Evolutionary conservation across 305 asterid species (phyloP).

Genomic region (Fraxinus paxiana): DNA sequence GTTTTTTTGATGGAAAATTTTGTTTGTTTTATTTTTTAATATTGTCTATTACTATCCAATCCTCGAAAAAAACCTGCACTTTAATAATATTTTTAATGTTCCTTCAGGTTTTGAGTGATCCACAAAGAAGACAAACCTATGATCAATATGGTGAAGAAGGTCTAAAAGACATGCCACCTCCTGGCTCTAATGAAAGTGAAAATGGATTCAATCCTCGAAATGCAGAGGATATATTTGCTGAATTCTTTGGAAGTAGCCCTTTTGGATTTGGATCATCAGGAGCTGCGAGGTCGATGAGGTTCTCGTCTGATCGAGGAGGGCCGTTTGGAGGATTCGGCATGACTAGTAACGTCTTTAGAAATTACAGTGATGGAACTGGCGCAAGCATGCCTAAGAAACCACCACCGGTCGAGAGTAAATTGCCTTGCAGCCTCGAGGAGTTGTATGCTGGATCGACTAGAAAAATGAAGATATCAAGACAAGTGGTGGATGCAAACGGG

Average conservation of each 20-base stretch:
- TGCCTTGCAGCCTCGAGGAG: slow-evolving; percentile 81
- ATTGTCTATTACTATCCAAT: neutral
- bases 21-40: neutral
- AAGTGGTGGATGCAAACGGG: slow-evolving; percentile 63
- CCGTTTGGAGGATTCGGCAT: slow-evolving; percentile 40
- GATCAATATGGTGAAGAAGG: slow-evolving; percentile 83
- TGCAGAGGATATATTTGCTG: slow-evolving; percentile 92
- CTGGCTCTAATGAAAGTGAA: slow-evolving; percentile 51
- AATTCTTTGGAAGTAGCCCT: slow-evolving; percentile 85
- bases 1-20: neutral
- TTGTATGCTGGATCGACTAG: slow-evolving; percentile 75
- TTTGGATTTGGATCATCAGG: slow-evolving; percentile 63
- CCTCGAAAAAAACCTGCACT: neutral
- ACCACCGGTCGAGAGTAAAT: slow-evolving; percentile 66
- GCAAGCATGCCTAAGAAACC: slow-evolving; percentile 62
- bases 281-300: slow-evolving; percentile 51
- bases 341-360: slow-evolving; percentile 37
- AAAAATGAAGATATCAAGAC: slow-evolving; percentile 87
- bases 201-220: slow-evolving; percentile 63
- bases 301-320: slow-evolving; percentile 51
- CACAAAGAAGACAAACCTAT: slow-evolving; percentile 64
- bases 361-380: slow-evolving; percentile 43
- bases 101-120: slow-evolving; percentile 68
- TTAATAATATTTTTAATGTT: neutral
- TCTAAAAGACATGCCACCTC: slow-evolving; percentile 56